Base-by-base conservation (phyloP, 2,329 filamentous ascomycete genomes). In the Penicillium sp. region DNA sequence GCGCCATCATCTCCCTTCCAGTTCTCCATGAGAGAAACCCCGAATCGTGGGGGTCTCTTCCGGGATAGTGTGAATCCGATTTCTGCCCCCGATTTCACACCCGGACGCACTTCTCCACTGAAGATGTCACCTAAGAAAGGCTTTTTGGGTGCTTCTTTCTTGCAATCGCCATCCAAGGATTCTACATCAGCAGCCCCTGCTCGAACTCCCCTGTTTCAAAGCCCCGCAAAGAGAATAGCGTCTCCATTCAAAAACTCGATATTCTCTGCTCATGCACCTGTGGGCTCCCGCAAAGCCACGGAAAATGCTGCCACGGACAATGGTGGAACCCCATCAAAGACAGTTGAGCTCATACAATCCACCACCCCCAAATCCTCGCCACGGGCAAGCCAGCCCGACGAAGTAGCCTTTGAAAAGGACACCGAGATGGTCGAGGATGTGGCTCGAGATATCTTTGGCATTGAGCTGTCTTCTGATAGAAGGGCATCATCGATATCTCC, bases 41-140 rank as follows among this genome's bases (percentile, higher is more conserved):
- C 76, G 1, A 76, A 69, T 16, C 52, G 38, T 31, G 69, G 71
- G 22, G 71, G 66, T 5, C 57, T 69, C 8, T 59, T 69, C 47
- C 53, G 53, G 11, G 63, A 68, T 13, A 60, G 64, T 8, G 46
- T 59, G 10, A 63, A 67, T 4, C 58, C 62, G 16, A 47, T 57
- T 16, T 34, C 59, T 1, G 64, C 67, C 3, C 62, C 69, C 2
- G 61, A 71, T 20, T 53, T 69, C 9, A 61, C 67, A 5, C 70
- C 73, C n/a, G 69, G 61, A 9, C 63, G 64, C 38, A 62, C 70
- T 37, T 75, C 75, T 13, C 72, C 76, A 0, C 66, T 80, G 9
- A 78, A 77, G 55, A 64, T 70, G 34, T 79, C 78, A 16, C 75
- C 78, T 7, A 77, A 71, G 58, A 78, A 78, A 48, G 67, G 67